Evolutionary conservation across 352 stramenopile genomes (phyloP).

Genomic region (Phytophthora meadii): DNA sequence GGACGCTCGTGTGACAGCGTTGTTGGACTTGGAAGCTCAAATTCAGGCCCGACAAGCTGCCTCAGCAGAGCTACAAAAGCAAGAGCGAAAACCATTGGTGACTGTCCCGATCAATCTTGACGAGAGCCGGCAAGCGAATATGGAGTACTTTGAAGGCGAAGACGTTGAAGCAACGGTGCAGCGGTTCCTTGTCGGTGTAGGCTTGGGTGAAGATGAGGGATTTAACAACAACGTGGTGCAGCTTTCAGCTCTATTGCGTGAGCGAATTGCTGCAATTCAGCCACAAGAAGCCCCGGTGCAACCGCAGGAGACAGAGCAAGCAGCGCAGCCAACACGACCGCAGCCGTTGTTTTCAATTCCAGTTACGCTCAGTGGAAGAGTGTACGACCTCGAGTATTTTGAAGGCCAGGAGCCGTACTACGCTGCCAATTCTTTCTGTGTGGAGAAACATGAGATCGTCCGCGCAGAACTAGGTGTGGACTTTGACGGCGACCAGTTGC

Average conservation of each 20-base stretch:
- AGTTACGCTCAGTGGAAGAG: slow-evolving; percentile 58
- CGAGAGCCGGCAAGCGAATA: slow-evolving; percentile 48
- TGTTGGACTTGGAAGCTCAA: slow-evolving; percentile 37
- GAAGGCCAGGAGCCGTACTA: slow-evolving; percentile 59
- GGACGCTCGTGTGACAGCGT: slow-evolving; percentile 53
- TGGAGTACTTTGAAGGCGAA: slow-evolving; percentile 81
- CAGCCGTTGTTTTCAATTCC: slow-evolving; percentile 62
- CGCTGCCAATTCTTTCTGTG: slow-evolving; percentile 74
- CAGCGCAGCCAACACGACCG: slow-evolving; percentile 23
- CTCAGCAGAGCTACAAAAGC: slow-evolving; percentile 22
- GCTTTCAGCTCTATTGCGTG: slow-evolving; percentile 48
- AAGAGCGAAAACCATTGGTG: slow-evolving; percentile 45
- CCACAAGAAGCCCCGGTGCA: slow-evolving; percentile 22
- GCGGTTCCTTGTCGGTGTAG: slow-evolving; percentile 61
- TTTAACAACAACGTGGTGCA: slow-evolving; percentile 55
- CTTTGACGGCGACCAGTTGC: slow-evolving; percentile 67
- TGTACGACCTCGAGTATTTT: slow-evolving; percentile 76
- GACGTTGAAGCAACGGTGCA: slow-evolving; percentile 72
- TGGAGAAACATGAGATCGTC: slow-evolving; percentile 72
- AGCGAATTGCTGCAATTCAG: slow-evolving; percentile 35
- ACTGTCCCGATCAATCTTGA: slow-evolving; percentile 61
- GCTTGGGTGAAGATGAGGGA: slow-evolving; percentile 46
- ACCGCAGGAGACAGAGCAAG: slow-evolving; percentile 10
- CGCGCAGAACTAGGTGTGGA: slow-evolving; percentile 54
- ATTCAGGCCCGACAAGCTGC: slow-evolving; percentile 12